Base-by-base conservation (phyloP, 148 eudicot genomes). In the Nepenthes mirabilis region DNA sequence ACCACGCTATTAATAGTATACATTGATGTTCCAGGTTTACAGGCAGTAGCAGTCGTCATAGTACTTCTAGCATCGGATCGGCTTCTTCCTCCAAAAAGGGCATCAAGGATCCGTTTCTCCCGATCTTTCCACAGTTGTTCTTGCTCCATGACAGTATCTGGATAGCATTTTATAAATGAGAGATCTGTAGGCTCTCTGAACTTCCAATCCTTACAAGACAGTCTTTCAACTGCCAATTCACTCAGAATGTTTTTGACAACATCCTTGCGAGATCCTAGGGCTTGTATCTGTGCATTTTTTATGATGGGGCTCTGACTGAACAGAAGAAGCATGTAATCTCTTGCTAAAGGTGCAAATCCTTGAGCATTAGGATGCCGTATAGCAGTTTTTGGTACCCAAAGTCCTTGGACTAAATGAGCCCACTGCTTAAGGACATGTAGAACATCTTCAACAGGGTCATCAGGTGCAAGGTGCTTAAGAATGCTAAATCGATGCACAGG, bases 371-470 rank as follows among this genome's bases (percentile, higher is more conserved):
- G 70, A 68, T 56, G 36, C 55, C 79, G 69, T 55, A 80, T 55
- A 1, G 52, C 2, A 56, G 80, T 75, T 73, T 79, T 93, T 36
- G 80, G 75, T 62, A 88, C 87, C 98, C 98, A 93, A 7, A 77
- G 71, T 40, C 98, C 98, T 74, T 93, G 98, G 54, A 93, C 82
- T 74, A 93, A 76, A 57, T 37, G 53, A 72, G 87, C 91, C 66
- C 58, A 56, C 61, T 76, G 65, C 72, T 74, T 74, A 61, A 93
- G 73, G 40, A 73, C 70, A 59, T 32, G 69, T 55, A 93, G 70
- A 72, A 88, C 70, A 55, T 75, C 89, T 71, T 80, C 85, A 47
- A 66, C 74, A 49, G 85, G 47, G 34, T 72, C 72, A 63, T 76
- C 72, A 48, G 89, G 85, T 35, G 96, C 89, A 37, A 82, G 61